phyloP scores from a whole-genome alignment of 2,329 filamentous ascomycete species.

The Cryphonectria carpinicola region DNA sequence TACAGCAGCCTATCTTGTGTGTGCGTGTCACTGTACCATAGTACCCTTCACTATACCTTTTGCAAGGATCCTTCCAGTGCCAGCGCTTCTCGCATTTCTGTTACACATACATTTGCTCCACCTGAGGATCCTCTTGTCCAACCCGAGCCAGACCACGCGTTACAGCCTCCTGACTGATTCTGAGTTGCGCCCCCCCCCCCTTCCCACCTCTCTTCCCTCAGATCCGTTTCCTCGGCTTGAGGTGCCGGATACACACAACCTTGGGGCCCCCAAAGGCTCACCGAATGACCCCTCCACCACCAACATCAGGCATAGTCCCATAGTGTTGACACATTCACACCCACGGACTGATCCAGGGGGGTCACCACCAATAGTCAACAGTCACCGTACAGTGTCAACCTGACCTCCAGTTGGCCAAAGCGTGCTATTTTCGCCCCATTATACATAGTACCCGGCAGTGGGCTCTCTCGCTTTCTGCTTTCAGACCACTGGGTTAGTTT shows the following conservation, averaged over 20 bases:
- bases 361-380: not conserved
- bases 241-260: not conserved
- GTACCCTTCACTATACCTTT: not conserved
- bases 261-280: not conserved
- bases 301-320: not conserved
- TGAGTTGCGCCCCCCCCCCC: slow-evolving; percentile 3
- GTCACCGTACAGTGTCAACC: not conserved
- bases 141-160: slow-evolving; percentile 10
- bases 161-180: slow-evolving; percentile 11
- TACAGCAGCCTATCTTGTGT: not conserved
- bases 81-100: slow-evolving; percentile 7
- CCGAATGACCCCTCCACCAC: slow-evolving; percentile 5
- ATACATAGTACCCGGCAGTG: slow-evolving; percentile 2
- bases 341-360: not conserved
- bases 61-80: slow-evolving; percentile 1
- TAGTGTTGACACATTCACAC: not conserved
- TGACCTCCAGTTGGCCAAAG: not conserved
- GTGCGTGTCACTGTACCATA: not conserved
- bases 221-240: not conserved
- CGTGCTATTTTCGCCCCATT: slow-evolving; percentile 1
- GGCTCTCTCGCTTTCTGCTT: not conserved
- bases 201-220: not conserved
- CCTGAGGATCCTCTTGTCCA: not conserved
- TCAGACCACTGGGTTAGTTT: slow-evolving; percentile 9
- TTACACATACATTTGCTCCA: slow-evolving; percentile 21